Percentiles rank a stretch among this genome's conserved stretches.
Evolutionary conservation across 495 filamentous ascomycete species (phyloP).

Genomic region (Hypoxylon fragiforme): DNA sequence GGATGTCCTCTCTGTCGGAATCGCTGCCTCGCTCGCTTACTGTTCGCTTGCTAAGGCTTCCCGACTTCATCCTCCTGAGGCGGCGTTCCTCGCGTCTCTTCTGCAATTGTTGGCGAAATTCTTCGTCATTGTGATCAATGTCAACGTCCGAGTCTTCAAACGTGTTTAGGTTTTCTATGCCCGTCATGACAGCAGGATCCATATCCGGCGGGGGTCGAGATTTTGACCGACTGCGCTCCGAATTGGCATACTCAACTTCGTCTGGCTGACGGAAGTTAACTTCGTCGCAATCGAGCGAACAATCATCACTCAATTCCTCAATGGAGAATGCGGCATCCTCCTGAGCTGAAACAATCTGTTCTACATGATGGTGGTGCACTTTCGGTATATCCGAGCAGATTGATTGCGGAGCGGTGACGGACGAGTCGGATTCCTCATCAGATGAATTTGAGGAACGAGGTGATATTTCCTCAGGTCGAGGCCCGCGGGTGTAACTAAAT

Average conservation of each 20-base stretch:
- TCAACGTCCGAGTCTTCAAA: conserved; percentile 47
- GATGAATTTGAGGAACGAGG: conserved; percentile 53
- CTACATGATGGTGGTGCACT: conserved; percentile 28
- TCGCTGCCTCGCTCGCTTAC: conserved; percentile 57
- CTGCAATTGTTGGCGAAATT: conserved; percentile 35
- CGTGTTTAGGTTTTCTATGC: conserved; percentile 48
- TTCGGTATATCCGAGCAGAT: conserved; percentile 40
- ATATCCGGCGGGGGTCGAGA: conserved; percentile 43
- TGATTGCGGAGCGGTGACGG: conserved; percentile 38
- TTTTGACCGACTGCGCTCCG: conserved; percentile 47
- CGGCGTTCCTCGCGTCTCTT: conserved; percentile 45
- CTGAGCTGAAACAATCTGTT: conserved; percentile 33
- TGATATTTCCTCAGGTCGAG: conserved; percentile 53
- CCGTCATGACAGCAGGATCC: conserved; percentile 43
- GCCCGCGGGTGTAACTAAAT: conserved; percentile 45
- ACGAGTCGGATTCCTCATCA: conserved; percentile 37
- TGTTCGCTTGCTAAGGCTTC: conserved; percentile 57
- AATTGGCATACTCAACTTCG: conserved; percentile 50
- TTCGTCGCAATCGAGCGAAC: conserved; percentile 41
- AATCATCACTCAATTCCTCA: conserved; percentile 51
- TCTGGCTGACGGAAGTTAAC: conserved; percentile 46
- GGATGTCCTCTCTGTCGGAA: conserved; percentile 56
- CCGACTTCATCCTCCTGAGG: conserved; percentile 52
- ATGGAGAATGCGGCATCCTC: conserved; percentile 45
- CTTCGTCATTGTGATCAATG: conserved; percentile 45